These are phyloP conservation scores for Chaetomiaceae sp. DNA, from an alignment of 2,329 filamentous ascomycete genomes.

Conservation along the genomic window DNA sequence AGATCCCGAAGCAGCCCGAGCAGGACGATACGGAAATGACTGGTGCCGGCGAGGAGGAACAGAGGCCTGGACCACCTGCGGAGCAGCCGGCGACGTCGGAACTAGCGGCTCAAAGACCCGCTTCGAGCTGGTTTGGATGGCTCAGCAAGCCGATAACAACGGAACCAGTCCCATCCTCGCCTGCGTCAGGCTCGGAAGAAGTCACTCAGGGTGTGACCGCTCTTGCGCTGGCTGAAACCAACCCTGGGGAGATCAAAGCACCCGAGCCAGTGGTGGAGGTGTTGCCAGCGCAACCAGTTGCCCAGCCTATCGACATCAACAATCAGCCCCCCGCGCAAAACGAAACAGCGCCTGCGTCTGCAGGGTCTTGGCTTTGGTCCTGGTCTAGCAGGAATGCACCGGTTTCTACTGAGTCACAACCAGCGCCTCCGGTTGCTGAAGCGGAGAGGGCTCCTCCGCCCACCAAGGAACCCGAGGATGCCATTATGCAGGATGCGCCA, in stretches of 20 bases:
- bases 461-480: slow-evolving; percentile 33
- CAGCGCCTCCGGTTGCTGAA: slow-evolving; percentile 9
- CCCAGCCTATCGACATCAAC: slow-evolving; percentile 12
- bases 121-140: slow-evolving; percentile 53
- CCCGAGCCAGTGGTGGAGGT: slow-evolving; percentile 16
- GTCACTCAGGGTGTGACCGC: slow-evolving; percentile 9
- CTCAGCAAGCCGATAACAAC: slow-evolving; percentile 30
- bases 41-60: not conserved
- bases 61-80: not conserved
- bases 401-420: slow-evolving; percentile 7
- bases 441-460: slow-evolving; percentile 12
- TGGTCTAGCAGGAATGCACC: slow-evolving; percentile 25
- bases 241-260: slow-evolving; percentile 3
- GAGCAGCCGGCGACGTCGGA: not conserved
- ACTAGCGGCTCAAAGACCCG: slow-evolving; percentile 19
- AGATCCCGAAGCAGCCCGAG: slow-evolving; percentile 1
- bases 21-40: slow-evolving; percentile 3
- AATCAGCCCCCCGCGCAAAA: slow-evolving; percentile 8
- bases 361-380: slow-evolving; percentile 32
- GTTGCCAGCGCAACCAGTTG: slow-evolving; percentile 17
- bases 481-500: slow-evolving; percentile 39
- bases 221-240: not conserved
- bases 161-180: not conserved
- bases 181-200: slow-evolving; percentile 18
- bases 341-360: slow-evolving; percentile 9